phyloP scores from a whole-genome alignment of 2,329 filamentous ascomycete genomes.

The Colletotrichum graminicola region DNA sequence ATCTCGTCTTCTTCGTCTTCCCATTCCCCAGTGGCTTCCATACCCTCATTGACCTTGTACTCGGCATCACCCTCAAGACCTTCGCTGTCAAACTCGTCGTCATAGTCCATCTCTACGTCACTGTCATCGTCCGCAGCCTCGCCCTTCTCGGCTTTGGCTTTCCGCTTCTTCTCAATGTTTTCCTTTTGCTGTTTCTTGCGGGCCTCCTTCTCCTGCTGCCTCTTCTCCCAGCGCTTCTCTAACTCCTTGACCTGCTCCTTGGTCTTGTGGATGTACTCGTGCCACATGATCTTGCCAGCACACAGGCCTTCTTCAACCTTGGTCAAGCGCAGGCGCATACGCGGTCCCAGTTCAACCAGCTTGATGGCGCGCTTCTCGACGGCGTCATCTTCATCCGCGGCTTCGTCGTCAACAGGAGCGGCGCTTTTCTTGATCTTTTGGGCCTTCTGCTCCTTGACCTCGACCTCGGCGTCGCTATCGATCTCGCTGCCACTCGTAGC shows the following conservation, averaged over 20 bases:
- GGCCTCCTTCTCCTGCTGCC: slow-evolving; percentile 83
- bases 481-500: slow-evolving; percentile 87
- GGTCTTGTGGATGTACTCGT: slow-evolving; percentile 91
- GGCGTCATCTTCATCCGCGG: slow-evolving; percentile 61
- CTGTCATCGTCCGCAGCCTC: slow-evolving; percentile 51
- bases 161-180: slow-evolving; percentile 89
- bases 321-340: slow-evolving; percentile 88
- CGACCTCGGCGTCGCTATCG: slow-evolving; percentile 95
- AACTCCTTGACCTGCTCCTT: slow-evolving; percentile 81
- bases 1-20: slow-evolving; percentile 63
- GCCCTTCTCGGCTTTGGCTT: slow-evolving; percentile 58
- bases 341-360: slow-evolving; percentile 89
- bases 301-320: slow-evolving; percentile 98
- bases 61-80: slow-evolving; percentile 63
- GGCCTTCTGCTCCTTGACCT: slow-evolving; percentile 77
- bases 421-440: slow-evolving; percentile 70
- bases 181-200: slow-evolving; percentile 86
- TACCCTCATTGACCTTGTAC: slow-evolving; percentile 61
- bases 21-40: slow-evolving; percentile 65
- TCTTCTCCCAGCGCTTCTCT: slow-evolving; percentile 85
- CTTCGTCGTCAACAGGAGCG: slow-evolving; percentile 59
- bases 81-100: slow-evolving; percentile 65
- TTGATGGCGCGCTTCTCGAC: slow-evolving; percentile 92
- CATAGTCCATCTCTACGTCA: slow-evolving; percentile 57
- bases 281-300: slow-evolving; percentile 94